Base-by-base conservation (phyloP, 768 basidiomycete species). In the Serpula lacrymans region DNA sequence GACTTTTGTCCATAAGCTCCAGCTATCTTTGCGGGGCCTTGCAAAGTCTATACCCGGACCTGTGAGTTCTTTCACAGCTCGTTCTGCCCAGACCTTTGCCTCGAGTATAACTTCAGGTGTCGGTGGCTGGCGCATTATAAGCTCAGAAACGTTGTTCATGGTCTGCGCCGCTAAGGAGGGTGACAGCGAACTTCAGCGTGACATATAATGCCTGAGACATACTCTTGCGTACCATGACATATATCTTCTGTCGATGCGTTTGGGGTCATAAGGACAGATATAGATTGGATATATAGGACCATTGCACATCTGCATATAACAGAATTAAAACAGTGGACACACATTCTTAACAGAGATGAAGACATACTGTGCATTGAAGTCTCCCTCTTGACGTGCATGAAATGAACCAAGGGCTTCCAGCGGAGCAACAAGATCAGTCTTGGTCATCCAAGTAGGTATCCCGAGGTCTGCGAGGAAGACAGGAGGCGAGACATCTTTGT, bases 351-450 rank as follows among this genome's bases (percentile, higher is more conserved):
- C 39, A 22, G n/a, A 37, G 21, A 1, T 27, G 13, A 23, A 12
- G n/a, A 64, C 75, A 43, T 53, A 82, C 80, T n/a, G n/a, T n/a
- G n/a, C n/a, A n/a, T 80, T 73, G n/a, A 68, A 48, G 41, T 75
- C 76, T 16, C 78, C 82, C 25, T 63, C 63, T 24, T n/a, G n/a
- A n/a, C 67, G 63, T 4, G 75, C 73, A 47, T 86, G 84, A 38
- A 79, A 78, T 4, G 71, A 64, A 1, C 77, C 85, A 4, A 88
- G 67, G 1, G 81, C 77, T 49, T 84, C 83, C 24, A 87, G 66
- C 2, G 83, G 84, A 8, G 82, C 79, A 14, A 77, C 81, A 18
- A 87, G 60, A 48, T 86, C 81, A 16, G 72, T 69, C 41, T 65
- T 70, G 7, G 68, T 65, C 34, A 74, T 74, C 85, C 84, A 86